Conservation (phyloP, 164 flowering plant species). For the Nymphaea colorata region DNA sequence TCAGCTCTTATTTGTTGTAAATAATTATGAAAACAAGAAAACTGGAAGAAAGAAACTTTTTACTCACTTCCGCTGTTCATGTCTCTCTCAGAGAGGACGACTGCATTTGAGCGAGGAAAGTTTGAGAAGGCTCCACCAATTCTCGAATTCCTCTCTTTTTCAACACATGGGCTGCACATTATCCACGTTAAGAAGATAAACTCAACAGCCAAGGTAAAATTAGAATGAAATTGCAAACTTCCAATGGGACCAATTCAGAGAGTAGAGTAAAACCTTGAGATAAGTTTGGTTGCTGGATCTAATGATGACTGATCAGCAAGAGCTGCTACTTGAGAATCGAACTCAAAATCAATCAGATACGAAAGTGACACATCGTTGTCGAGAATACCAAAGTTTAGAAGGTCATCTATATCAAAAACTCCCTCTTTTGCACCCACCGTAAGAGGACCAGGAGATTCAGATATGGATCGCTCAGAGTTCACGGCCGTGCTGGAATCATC, state of each 20-base stretch:
- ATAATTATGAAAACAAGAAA: background rate
- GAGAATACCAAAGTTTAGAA: constrained; percentile 41
- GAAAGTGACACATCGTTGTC: background rate
- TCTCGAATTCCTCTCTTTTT: background rate
- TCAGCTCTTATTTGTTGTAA: background rate
- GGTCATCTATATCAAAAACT: constrained; percentile 53
- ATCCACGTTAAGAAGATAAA: background rate
- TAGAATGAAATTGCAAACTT: no score
- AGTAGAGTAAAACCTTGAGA: background rate
- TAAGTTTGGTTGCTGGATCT: background rate
- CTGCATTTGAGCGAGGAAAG: background rate
- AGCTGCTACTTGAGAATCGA: background rate
- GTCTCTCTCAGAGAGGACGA: background rate
- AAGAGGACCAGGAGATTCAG: constrained; percentile 21
- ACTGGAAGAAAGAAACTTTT: background rate
- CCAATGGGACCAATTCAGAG: background rate
- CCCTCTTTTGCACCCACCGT: constrained; percentile 25
- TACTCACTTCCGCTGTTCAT: background rate
- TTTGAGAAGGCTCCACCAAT: background rate
- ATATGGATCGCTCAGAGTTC: constrained; percentile 14
- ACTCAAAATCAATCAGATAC: background rate
- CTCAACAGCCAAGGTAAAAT: no score
- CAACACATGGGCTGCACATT: background rate
- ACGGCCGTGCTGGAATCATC: constrained; percentile 34
- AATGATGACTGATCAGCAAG: background rate